Conservation (phyloP, 73 alveolate genomes). For the Tetrahymena thermophila region DNA sequence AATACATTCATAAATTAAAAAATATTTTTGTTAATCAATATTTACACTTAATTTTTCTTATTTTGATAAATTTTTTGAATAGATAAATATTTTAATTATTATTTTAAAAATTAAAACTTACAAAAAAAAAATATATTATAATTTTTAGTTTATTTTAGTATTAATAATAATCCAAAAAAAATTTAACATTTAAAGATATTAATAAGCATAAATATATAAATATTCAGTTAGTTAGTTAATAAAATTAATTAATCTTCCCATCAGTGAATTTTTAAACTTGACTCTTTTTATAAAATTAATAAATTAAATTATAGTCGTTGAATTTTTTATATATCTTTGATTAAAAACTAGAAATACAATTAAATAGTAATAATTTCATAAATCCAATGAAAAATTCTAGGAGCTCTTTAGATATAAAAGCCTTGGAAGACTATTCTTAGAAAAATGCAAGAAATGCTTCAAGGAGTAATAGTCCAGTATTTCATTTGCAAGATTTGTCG, state of each 20-base stretch:
- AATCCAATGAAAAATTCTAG: not conserved
- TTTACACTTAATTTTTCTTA: too few relatives aligned
- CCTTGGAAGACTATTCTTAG: not conserved
- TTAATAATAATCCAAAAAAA: too few relatives aligned
- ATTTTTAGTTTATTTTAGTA: too few relatives aligned
- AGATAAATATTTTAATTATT: too few relatives aligned
- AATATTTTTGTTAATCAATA: too few relatives aligned
- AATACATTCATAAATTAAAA: too few relatives aligned
- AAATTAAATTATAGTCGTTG: not conserved
- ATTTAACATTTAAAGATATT: too few relatives aligned
- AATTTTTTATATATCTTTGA: not conserved
- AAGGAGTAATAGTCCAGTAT: not conserved
- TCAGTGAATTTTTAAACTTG: not conserved
- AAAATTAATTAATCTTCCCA: not conserved
- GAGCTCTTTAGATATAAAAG: not conserved
- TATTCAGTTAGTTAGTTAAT: not conserved
- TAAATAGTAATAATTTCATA: not conserved
- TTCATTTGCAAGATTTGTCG: not conserved
- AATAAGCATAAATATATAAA: not conserved
- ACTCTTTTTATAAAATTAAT: not conserved
- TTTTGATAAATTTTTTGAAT: too few relatives aligned
- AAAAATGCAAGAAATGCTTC: not conserved
- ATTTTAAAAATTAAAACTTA: too few relatives aligned
- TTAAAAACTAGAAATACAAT: not conserved
- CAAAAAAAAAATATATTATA: too few relatives aligned